Evolutionary conservation across 2,329 filamentous ascomycete species (phyloP).

Genomic region (Thelonectria rubi): DNA sequence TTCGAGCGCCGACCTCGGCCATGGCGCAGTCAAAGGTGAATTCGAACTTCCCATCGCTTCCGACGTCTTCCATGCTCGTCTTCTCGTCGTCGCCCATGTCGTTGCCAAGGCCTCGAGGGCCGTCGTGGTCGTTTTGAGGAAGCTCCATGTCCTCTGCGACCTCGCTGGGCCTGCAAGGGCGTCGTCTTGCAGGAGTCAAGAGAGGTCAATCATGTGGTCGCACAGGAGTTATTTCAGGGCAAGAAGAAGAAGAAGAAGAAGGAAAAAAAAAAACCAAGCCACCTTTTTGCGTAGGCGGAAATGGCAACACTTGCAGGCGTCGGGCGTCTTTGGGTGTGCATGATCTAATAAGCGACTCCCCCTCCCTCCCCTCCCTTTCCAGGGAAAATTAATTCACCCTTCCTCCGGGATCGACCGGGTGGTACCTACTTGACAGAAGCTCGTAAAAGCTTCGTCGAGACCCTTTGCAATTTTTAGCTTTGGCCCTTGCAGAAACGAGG

Average conservation of each 20-base stretch:
- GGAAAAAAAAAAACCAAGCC: too few relatives aligned
- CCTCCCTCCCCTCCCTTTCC: neutral
- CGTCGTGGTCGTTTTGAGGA: neutral
- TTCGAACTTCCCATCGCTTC: neutral
- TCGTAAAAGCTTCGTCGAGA: neutral
- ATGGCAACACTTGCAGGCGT: too few relatives aligned
- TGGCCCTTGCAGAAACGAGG: neutral
- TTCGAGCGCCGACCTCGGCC: neutral
- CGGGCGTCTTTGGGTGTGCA: neutral
- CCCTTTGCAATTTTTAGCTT: neutral
- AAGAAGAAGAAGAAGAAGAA: too few relatives aligned
- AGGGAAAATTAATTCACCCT: conserved; percentile 5
- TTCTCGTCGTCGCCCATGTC: too few relatives aligned
- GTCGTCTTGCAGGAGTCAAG: neutral
- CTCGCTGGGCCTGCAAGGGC: neutral
- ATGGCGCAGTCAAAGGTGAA: conserved; percentile 7
- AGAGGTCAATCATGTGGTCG: neutral
- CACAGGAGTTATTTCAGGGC: neutral
- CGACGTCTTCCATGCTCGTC: too few relatives aligned
- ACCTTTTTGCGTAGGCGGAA: too few relatives aligned
- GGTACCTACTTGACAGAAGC: neutral
- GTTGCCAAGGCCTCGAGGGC: neutral
- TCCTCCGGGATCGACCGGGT: neutral
- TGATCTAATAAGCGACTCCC: neutral
- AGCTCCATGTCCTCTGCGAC: neutral